phyloP scores from a whole-genome alignment of 495 filamentous ascomycete genomes.

The Geopyxis carbonaria region DNA sequence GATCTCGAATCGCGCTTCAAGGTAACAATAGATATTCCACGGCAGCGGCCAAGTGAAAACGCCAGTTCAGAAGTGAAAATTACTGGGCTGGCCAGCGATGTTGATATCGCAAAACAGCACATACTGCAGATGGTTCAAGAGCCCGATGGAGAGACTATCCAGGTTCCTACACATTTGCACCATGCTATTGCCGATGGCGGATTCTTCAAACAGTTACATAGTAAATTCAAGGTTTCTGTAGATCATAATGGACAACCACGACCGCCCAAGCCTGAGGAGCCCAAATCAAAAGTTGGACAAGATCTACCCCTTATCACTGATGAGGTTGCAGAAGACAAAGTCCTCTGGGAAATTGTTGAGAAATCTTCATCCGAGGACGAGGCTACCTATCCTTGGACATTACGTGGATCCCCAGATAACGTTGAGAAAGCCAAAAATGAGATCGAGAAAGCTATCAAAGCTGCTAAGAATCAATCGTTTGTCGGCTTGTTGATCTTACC shows the following conservation, averaged over 20 bases:
- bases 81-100: conserved; percentile 54
- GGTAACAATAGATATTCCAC: conserved; percentile 77
- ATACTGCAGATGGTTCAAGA: conserved; percentile 66
- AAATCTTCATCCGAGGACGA: conserved; percentile 36
- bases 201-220: conserved; percentile 73
- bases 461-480: conserved; percentile 50
- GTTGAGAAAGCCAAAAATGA: conserved; percentile 58
- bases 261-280: conserved; percentile 44
- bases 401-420: conserved; percentile 58
- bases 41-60: conserved; percentile 45
- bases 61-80: conserved; percentile 60
- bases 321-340: conserved; percentile 43
- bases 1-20: conserved; percentile 78
- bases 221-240: conserved; percentile 69
- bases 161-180: conserved; percentile 64
- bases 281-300: conserved; percentile 31
- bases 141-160: conserved; percentile 68
- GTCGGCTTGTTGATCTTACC: conserved; percentile 80
- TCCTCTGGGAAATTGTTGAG: conserved; percentile 69
- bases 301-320: conserved; percentile 80
- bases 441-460: conserved; percentile 50
- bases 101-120: conserved; percentile 71
- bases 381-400: conserved; percentile 78
- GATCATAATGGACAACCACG: conserved; percentile 67
- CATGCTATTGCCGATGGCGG: conserved; percentile 76